Evolutionary conservation across 1,284 basidiomycete species (phyloP).

Genomic region (Mycena sp.): DNA sequence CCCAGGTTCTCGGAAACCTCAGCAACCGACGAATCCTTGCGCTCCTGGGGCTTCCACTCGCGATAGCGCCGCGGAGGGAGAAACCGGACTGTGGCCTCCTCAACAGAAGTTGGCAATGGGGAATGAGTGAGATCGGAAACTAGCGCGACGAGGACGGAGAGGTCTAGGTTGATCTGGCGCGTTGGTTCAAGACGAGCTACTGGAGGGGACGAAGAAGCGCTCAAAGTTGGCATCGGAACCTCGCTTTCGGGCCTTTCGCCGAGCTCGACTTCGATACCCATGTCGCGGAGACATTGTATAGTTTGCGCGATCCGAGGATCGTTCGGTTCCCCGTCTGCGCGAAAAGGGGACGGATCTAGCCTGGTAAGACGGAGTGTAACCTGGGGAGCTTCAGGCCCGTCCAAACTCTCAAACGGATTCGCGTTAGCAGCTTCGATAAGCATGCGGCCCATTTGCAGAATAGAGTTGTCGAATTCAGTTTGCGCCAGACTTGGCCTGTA

Average conservation of each 20-base stretch:
- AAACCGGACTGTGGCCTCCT: slow-evolving; percentile 72
- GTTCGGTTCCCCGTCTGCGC: slow-evolving; percentile 42
- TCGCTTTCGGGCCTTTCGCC: slow-evolving; percentile 61
- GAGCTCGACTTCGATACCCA: slow-evolving; percentile 75
- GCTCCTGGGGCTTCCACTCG: slow-evolving; percentile 44
- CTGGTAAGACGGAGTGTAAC: slow-evolving; percentile 77
- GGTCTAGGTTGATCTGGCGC: slow-evolving; percentile 75
- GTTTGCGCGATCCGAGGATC: slow-evolving; percentile 73
- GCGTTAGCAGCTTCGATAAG: slow-evolving; percentile 69
- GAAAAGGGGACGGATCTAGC: slow-evolving; percentile 49
- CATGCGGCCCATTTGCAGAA: slow-evolving; percentile 70
- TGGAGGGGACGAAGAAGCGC: slow-evolving; percentile 19
- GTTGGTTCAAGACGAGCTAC: slow-evolving; percentile 51
- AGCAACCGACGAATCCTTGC: neutral
- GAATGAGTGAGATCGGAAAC: slow-evolving; percentile 85
- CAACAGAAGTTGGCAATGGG: slow-evolving; percentile 62
- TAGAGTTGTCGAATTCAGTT: slow-evolving; percentile 73
- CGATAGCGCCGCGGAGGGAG: slow-evolving; percentile 63
- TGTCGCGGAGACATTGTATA: slow-evolving; percentile 59
- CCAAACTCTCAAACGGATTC: slow-evolving; percentile 53
- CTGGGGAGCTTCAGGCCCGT: slow-evolving; percentile 39
- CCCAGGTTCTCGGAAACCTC: slow-evolving; percentile 4
- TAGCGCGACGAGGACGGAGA: slow-evolving; percentile 84
- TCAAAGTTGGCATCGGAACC: slow-evolving; percentile 26
- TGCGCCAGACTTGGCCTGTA: slow-evolving; percentile 51